Conservation (phyloP, 2,329 filamentous ascomycete genomes). For the Aspergillus awamori region DNA sequence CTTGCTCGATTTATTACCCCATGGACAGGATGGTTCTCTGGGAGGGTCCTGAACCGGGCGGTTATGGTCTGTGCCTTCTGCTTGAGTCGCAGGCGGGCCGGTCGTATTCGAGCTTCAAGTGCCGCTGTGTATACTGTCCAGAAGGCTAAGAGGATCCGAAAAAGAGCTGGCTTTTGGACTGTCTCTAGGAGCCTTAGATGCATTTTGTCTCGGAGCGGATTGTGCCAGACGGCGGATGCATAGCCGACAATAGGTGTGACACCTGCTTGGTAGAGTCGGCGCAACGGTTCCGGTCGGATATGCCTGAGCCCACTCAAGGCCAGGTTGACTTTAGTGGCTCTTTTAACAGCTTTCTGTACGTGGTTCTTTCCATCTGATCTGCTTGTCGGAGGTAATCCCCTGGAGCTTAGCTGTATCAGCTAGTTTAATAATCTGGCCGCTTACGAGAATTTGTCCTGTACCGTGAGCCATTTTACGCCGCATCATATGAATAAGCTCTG, state of each 20-base stretch:
- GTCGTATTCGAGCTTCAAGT: slow-evolving; percentile 23
- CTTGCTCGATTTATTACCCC: slow-evolving; percentile 15
- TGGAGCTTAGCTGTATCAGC: slow-evolving; percentile 27
- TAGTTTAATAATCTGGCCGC: slow-evolving; percentile 21
- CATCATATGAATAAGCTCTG: slow-evolving; percentile 34
- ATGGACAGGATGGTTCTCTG: slow-evolving; percentile 11
- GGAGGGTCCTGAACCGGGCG: slow-evolving; percentile 18
- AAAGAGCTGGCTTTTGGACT: slow-evolving; percentile 22
- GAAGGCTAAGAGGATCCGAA: slow-evolving; percentile 26
- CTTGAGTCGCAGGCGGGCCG: slow-evolving; percentile 15
- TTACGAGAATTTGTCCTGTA: slow-evolving; percentile 20
- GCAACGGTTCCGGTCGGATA: slow-evolving; percentile 25
- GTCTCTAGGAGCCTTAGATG: slow-evolving; percentile 21
- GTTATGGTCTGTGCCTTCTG: too few relatives aligned
- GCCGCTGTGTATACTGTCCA: slow-evolving; percentile 19
- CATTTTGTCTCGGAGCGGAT: slow-evolving; percentile 22
- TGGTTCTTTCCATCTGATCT: slow-evolving; percentile 28
- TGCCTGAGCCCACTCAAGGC: slow-evolving; percentile 22
- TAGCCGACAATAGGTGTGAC: slow-evolving; percentile 28
- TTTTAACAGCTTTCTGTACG: slow-evolving; percentile 26
- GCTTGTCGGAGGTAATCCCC: slow-evolving; percentile 27
- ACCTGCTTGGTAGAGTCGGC: slow-evolving; percentile 29
- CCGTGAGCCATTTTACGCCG: slow-evolving; percentile 23
- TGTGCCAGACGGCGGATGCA: slow-evolving; percentile 27
- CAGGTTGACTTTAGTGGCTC: slow-evolving; percentile 23